Percentiles rank a stretch among this genome's conserved stretches.
phyloP scores from a whole-genome alignment of 306 rosid species.

The Cercis canadensis region DNA sequence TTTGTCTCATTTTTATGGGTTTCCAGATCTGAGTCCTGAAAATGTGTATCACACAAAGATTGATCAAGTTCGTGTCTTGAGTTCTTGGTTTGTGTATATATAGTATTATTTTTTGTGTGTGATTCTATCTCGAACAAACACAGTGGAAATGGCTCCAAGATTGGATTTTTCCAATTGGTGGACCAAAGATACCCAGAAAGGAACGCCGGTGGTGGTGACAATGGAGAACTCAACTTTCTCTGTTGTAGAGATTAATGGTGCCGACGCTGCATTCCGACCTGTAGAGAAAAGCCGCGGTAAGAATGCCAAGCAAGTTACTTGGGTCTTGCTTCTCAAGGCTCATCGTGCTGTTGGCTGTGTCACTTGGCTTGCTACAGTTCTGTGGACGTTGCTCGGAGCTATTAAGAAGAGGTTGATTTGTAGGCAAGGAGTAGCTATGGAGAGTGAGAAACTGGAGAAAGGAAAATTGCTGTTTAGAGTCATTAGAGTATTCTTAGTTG shows the following conservation, averaged over 20 bases:
- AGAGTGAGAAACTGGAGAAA: slow-evolving; percentile 61
- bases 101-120: slow-evolving; percentile 8
- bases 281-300: slow-evolving; percentile 77
- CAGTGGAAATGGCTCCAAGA: slow-evolving; percentile 71
- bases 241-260: slow-evolving; percentile 79
- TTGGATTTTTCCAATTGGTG: slow-evolving; percentile 75
- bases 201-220: slow-evolving; percentile 88
- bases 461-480: slow-evolving; percentile 68
- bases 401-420: slow-evolving; percentile 76
- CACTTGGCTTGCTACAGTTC: slow-evolving; percentile 62
- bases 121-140: slow-evolving; percentile 5
- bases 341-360: slow-evolving; percentile 79
- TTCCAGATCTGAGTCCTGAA: slow-evolving; percentile 64
- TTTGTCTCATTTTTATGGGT: slow-evolving; percentile 39
- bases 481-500: slow-evolving; percentile 67
- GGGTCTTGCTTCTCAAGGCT: slow-evolving; percentile 94
- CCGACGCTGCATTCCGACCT: slow-evolving; percentile 86
- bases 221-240: slow-evolving; percentile 91
- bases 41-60: slow-evolving; percentile 29
- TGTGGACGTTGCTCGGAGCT: slow-evolving; percentile 77
- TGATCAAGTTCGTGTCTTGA: slow-evolving; percentile 36
- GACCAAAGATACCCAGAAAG: slow-evolving; percentile 61
- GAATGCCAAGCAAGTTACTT: slow-evolving; percentile 86
- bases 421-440: slow-evolving; percentile 62
- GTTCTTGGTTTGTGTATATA: background rate